These are phyloP conservation scores for Musa itinerans DNA, from an alignment of 176 grass and related monocot genomes.

Conservation along the genomic window DNA sequence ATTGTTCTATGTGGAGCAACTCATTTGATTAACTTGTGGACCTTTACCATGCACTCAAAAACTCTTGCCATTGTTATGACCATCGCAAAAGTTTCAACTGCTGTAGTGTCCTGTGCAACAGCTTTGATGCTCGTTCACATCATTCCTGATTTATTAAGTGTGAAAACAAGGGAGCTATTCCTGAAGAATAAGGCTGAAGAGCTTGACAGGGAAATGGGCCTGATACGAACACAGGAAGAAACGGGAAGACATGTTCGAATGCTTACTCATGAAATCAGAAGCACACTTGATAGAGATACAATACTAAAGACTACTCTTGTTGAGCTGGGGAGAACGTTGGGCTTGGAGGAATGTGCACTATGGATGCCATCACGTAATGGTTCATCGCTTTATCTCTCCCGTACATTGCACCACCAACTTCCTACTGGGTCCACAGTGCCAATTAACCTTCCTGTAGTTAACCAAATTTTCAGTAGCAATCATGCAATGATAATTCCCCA, in stretches of 20 bases:
- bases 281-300: slow-evolving; percentile 63
- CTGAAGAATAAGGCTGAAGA: slow-evolving; percentile 42
- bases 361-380: slow-evolving; percentile 57
- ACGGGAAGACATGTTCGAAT: no score
- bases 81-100: slow-evolving; percentile 42
- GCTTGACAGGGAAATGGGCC: slow-evolving; percentile 72
- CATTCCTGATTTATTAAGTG: no score
- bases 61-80: slow-evolving; percentile 50
- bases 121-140: no score
- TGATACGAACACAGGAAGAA: slow-evolving; percentile 40
- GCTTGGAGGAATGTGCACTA: slow-evolving; percentile 54
- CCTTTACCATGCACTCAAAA: slow-evolving; percentile 42
- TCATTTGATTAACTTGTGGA: slow-evolving; percentile 60
- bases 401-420: slow-evolving; percentile 20
- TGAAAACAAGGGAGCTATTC: no score
- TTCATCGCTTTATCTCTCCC: slow-evolving; percentile 27
- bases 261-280: no score
- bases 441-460: slow-evolving; percentile 25
- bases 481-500: slow-evolving; percentile 13
- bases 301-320: slow-evolving; percentile 71
- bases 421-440: slow-evolving; percentile 18
- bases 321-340: slow-evolving; percentile 54
- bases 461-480: slow-evolving; percentile 24
- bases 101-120: slow-evolving; percentile 14
- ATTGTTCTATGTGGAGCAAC: slow-evolving; percentile 36